These are phyloP conservation scores for Bretschneidera sinensis DNA, from an alignment of 345 rosid species.

Conservation along the genomic window DNA sequence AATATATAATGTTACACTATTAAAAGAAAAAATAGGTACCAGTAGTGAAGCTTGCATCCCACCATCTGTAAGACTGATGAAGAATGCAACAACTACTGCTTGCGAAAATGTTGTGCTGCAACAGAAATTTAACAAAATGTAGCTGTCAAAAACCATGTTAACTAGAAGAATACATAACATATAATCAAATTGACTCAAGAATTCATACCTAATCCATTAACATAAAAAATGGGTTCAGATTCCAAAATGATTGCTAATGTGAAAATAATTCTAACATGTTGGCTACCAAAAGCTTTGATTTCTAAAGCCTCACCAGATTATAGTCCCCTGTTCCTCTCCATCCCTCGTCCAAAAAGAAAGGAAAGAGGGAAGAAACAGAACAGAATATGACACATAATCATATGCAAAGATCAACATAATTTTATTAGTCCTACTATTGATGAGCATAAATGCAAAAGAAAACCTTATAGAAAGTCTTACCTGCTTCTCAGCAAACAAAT, in stretches of 20 bases:
- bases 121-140: not conserved
- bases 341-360: no score
- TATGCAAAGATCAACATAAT: not conserved
- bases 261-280: no score
- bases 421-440: no score
- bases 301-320: no score
- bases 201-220: no score
- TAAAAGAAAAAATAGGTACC: constrained; percentile 35
- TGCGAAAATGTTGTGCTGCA: constrained; percentile 66
- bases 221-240: no score
- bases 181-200: not conserved
- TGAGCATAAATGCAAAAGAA: not conserved
- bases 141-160: not conserved
- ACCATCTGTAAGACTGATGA: constrained; percentile 60
- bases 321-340: no score
- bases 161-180: not conserved
- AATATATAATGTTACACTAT: no score
- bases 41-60: constrained; percentile 50
- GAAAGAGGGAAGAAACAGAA: no score
- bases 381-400: not conserved
- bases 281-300: no score
- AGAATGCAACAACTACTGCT: constrained; percentile 72
- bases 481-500: constrained; percentile 50
- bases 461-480: constrained; percentile 21
- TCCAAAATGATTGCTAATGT: no score